Base-by-base conservation (phyloP, 352 stramenopile genomes). In the Phytophthora capsici region DNA sequence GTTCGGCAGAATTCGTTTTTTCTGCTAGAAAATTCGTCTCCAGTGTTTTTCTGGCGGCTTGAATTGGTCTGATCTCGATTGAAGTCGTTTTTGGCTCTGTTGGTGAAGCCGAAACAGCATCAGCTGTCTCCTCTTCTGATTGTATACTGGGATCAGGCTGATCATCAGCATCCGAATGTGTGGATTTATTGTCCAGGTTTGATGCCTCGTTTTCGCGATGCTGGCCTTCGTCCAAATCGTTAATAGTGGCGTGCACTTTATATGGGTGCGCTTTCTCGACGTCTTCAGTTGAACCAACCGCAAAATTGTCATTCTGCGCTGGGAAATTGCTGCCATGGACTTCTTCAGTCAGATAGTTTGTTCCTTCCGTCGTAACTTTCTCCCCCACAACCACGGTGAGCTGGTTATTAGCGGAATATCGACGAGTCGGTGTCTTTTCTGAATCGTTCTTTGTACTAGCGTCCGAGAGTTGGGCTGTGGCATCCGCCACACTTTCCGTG, bases 321-420 rank as follows among this genome's bases (percentile, higher is more conserved):
- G 9, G 16, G 5, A 17, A 22, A 25, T 47, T 41, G 4, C 28
- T 30, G 30, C 48, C n/a, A 13, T 12, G 23, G 19, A 50, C 50
- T 1, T 59, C 30, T 17, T 41, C 19, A 44, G 38, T 20, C 34
- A 53, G n/a, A 30, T 60, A 64, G 19, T 17, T 9, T 37, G 20
- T 47, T 7, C 28, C 49, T 9, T 47, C 23, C 1, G 45, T 19
- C 6, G 26, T 23, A 50, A 49, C 6, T 37, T 61, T 46, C 10
- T 36, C 64, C 19, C 67, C 47, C 7, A 75, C 55, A 55, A 65
- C 53, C 22, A 75, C 59, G n/a, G 59, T 73, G 20, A 77, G 56
- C 14, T 65, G 48, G 22, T 76, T 69, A 2, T 69, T 72, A 44
- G 47, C 56, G 12, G 56, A 72, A 53, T 72, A 72, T 34, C 56